Percentiles rank a stretch among this genome's conserved stretches.
Evolutionary conservation across 257 asterid species (phyloP).

Genomic region (Leonotis leonurus): DNA sequence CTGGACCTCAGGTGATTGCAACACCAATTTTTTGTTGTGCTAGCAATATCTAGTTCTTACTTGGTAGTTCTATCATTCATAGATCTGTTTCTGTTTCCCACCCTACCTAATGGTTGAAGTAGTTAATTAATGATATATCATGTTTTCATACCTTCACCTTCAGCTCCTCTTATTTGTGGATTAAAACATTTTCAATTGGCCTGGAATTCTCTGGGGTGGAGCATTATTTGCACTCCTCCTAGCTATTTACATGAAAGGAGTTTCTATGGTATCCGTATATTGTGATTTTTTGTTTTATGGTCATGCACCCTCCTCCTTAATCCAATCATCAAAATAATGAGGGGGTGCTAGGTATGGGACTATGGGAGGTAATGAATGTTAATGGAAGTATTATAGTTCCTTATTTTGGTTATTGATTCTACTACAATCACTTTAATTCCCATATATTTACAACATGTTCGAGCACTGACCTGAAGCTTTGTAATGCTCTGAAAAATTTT

Average conservation of each 20-base stretch:
- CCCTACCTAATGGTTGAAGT: neutral
- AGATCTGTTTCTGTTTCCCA: neutral
- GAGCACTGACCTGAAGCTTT: neutral
- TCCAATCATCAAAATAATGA: neutral
- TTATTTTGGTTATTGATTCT: too few relatives aligned
- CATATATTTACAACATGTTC: too few relatives aligned
- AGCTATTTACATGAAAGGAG: neutral
- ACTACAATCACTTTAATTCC: too few relatives aligned
- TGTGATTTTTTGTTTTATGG: neutral
- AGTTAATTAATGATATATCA: too few relatives aligned
- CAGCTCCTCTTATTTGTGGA: neutral
- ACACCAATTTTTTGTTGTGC: neutral
- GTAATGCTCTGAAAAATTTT: neutral
- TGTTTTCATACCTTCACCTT: neutral
- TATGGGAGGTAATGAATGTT: neutral
- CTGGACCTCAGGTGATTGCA: slow-evolving; percentile 80
- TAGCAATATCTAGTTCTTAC: neutral
- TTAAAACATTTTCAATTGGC: neutral
- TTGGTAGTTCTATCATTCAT: neutral
- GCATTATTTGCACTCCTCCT: too few relatives aligned
- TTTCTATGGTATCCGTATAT: neutral
- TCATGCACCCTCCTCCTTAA: neutral
- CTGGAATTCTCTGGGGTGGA: too few relatives aligned
- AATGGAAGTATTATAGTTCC: neutral
- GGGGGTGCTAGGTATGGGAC: neutral